Evolutionary conservation across 2,329 filamentous ascomycete species (phyloP).

Genomic region (Trichoderma koningiopsis): DNA sequence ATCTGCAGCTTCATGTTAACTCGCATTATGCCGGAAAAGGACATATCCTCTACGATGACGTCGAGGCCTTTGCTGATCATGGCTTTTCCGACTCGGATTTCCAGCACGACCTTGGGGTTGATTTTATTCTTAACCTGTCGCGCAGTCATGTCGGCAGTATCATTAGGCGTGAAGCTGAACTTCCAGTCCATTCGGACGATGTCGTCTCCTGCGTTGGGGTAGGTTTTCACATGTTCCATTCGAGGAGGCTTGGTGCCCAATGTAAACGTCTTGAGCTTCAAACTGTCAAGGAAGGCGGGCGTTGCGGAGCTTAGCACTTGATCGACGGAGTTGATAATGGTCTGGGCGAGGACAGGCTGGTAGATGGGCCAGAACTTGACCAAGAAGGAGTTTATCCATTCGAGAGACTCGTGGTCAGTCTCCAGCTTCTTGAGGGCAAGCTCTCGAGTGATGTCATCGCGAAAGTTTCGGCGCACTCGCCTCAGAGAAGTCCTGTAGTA

Average conservation of each 20-base stretch:
- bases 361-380: slow-evolving; percentile 99
- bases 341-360: slow-evolving; percentile 87
- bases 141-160: slow-evolving; percentile 86
- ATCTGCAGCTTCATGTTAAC: slow-evolving; percentile 98
- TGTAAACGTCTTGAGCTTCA: slow-evolving; percentile 91
- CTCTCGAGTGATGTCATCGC: slow-evolving; percentile 89
- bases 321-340: slow-evolving; percentile 90
- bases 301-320: slow-evolving; percentile 93
- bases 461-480: slow-evolving; percentile 90
- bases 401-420: slow-evolving; percentile 86
- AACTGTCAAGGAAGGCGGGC: slow-evolving; percentile 87
- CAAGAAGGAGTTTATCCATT: slow-evolving; percentile 99
- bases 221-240: slow-evolving; percentile 97
- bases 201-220: slow-evolving; percentile 93
- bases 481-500: slow-evolving; percentile 97
- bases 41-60: slow-evolving; percentile 97
- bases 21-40: slow-evolving; percentile 92
- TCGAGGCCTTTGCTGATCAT: slow-evolving; percentile 96
- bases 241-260: slow-evolving; percentile 93
- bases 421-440: slow-evolving; percentile 85
- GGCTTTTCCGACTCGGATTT: slow-evolving; percentile 92
- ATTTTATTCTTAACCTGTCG: slow-evolving; percentile 92
- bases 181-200: slow-evolving; percentile 99
- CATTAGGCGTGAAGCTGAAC: slow-evolving; percentile 98
- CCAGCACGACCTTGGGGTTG: slow-evolving; percentile 94